A percentile compares a stretch with the other conserved stretches of the same genome.
Conservation (phyloP, 495 filamentous ascomycete species). For the Xylaria acuta region DNA sequence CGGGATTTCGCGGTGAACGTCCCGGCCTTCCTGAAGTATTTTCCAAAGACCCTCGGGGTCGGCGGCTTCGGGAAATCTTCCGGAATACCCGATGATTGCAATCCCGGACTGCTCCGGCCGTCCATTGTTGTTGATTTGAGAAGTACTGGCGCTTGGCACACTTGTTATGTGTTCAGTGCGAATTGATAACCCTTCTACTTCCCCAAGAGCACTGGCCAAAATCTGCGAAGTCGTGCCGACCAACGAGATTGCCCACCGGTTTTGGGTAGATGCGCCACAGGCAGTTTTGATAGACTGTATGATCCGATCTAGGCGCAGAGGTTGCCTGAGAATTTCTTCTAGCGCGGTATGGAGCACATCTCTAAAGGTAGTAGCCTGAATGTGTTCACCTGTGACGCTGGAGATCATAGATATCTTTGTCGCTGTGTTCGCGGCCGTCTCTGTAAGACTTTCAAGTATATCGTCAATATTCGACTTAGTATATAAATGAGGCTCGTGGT, state of each 20-base stretch:
- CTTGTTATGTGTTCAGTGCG: neutral
- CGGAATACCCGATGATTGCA: conserved; percentile 7
- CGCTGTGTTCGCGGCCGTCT: conserved; percentile 37
- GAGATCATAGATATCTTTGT: neutral
- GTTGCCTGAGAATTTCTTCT: neutral
- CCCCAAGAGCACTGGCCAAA: neutral
- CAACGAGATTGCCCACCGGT: neutral
- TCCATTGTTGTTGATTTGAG: conserved; percentile 4
- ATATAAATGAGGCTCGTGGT: conserved; percentile 76
- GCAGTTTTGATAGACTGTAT: neutral
- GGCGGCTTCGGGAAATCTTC: conserved; percentile 37
- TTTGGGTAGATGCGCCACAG: neutral
- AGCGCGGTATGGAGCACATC: neutral
- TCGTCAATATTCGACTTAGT: conserved; percentile 62
- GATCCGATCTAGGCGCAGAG: conserved; percentile 4
- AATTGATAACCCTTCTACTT: neutral
- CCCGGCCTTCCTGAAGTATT: conserved; percentile 63
- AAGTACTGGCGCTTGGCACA: neutral
- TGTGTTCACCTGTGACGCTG: conserved; percentile 5
- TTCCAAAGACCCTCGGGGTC: conserved; percentile 68
- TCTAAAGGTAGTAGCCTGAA: conserved; percentile 4
- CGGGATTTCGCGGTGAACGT: conserved; percentile 60
- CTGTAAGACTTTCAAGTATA: conserved; percentile 59
- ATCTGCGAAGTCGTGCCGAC: conserved; percentile 12
- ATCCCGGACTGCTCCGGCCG: neutral